phyloP scores from a whole-genome alignment of 192 early-diverging fungal genomes.

The Backusella parvicylindrica region DNA sequence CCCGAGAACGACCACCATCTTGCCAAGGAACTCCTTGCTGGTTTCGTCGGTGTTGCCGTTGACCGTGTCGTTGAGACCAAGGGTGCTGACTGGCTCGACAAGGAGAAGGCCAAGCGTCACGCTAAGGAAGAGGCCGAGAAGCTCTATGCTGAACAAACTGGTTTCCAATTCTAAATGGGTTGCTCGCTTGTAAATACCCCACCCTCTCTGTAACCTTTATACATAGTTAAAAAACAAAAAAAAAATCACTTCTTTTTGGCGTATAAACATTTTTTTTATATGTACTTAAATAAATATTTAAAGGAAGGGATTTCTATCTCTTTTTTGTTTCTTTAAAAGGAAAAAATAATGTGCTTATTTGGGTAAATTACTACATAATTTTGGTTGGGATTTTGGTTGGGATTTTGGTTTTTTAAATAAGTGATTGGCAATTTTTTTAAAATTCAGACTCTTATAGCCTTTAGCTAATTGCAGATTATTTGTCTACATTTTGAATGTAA shows the following conservation, averaged over 20 bases:
- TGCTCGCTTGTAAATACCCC: conserved; percentile 1
- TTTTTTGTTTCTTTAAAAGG: conserved; percentile 7
- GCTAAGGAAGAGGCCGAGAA: conserved; percentile 35
- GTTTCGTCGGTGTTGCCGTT: conserved; percentile 39
- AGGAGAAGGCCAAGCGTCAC: conserved; percentile 31
- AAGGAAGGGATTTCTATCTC: neutral
- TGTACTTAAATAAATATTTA: conserved; percentile 7
- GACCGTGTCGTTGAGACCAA: conserved; percentile 41
- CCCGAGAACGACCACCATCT: conserved; percentile 21
- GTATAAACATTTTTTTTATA: neutral
- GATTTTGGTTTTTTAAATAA: neutral
- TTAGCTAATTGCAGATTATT: neutral
- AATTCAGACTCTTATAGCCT: neutral
- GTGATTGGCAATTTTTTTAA: neutral
- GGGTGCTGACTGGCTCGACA: conserved; percentile 39
- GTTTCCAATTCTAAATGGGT: conserved; percentile 8
- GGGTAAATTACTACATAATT: neutral
- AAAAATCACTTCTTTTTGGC: neutral
- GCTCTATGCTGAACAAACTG: conserved; percentile 22
- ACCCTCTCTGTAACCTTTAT: conserved; percentile 4
- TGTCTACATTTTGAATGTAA: neutral
- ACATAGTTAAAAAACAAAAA: neutral
- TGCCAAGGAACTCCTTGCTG: conserved; percentile 44
- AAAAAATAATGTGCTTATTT: neutral
- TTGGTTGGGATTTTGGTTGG: neutral